Evolutionary conservation across 2,329 filamentous ascomycete species (phyloP).

Genomic region (Penicillium oxalicum): DNA sequence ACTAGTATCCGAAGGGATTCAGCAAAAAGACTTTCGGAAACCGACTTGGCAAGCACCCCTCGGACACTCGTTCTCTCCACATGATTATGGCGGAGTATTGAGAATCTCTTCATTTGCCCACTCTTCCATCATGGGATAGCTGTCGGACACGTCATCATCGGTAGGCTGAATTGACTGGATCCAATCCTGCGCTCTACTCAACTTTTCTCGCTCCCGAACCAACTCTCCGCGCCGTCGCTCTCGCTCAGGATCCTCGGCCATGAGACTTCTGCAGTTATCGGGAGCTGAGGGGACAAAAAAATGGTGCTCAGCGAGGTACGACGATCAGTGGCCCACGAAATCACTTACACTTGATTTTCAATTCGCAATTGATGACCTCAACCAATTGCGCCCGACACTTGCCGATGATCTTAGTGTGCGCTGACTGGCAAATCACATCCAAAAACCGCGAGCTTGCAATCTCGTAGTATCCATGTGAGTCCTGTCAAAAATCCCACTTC

Average conservation of each 20-base stretch:
- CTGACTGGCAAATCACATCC: constrained; percentile 35
- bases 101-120: background rate
- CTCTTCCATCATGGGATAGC: background rate
- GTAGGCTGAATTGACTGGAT: constrained; percentile 11
- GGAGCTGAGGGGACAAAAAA: constrained; percentile 19
- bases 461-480: constrained; percentile 35
- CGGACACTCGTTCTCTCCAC: background rate
- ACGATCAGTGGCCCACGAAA: background rate
- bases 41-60: too few species aligned
- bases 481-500: constrained; percentile 18
- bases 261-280: constrained; percentile 31
- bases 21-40: too few species aligned
- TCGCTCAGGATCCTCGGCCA: constrained; percentile 34
- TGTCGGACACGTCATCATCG: constrained; percentile 1
- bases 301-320: background rate
- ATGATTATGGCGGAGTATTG: background rate
- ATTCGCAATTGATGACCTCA: constrained; percentile 22
- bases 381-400: constrained; percentile 32
- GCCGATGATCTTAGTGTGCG: constrained; percentile 31
- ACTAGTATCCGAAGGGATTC: too few species aligned
- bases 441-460: constrained; percentile 36
- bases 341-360: constrained; percentile 28
- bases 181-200: constrained; percentile 32
- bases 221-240: constrained; percentile 28
- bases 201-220: constrained; percentile 28